A percentile compares a stretch with the other conserved stretches of the same genome.
These are phyloP conservation scores for Colletotrichum liriopes DNA, from an alignment of 2,329 filamentous ascomycete species.

Conservation along the genomic window DNA sequence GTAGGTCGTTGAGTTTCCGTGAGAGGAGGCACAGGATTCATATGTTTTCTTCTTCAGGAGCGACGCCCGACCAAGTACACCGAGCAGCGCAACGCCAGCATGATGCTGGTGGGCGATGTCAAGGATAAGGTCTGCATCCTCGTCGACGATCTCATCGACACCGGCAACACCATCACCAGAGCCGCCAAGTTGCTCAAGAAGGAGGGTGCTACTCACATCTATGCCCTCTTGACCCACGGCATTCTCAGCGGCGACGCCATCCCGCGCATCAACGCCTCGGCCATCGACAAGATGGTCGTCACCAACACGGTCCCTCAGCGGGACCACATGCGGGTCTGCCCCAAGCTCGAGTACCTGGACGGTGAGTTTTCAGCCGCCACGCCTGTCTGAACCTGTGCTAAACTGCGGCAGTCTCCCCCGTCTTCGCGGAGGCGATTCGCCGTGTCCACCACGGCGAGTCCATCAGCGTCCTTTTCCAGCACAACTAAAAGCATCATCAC, in stretches of 20 bases:
- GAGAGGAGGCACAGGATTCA: slow-evolving; percentile 9
- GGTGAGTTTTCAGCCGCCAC: slow-evolving; percentile 49
- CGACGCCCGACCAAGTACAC: slow-evolving; percentile 89
- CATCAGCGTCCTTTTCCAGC: slow-evolving; percentile 88
- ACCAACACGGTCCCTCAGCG: slow-evolving; percentile 95
- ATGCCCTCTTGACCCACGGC: slow-evolving; percentile 93
- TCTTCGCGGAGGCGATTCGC: slow-evolving; percentile 96
- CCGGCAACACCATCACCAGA: slow-evolving; percentile 95
- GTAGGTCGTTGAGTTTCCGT: slow-evolving; percentile 61
- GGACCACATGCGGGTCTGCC: slow-evolving; percentile 82
- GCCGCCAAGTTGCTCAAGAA: slow-evolving; percentile 98
- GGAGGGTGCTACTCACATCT: slow-evolving; percentile 92
- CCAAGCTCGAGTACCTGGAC: slow-evolving; percentile 93
- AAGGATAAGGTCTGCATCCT: slow-evolving; percentile 87
- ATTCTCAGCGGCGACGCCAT: slow-evolving; percentile 97
- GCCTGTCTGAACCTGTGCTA: slow-evolving; percentile 13
- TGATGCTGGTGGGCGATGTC: slow-evolving; percentile 96
- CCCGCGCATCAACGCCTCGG: slow-evolving; percentile 91
- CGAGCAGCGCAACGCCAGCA: slow-evolving; percentile 91
- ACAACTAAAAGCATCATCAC: slow-evolving; percentile 44
- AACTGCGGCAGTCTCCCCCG: slow-evolving; percentile 73
- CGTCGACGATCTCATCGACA: slow-evolving; percentile 95
- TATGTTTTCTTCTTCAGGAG: slow-evolving; percentile 69
- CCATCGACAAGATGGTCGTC: slow-evolving; percentile 93
- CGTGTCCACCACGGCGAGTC: slow-evolving; percentile 98